These are phyloP conservation scores for Jamesozyma spencerorum DNA, from an alignment of 805 yeast genomes.

Conservation along the genomic window DNA sequence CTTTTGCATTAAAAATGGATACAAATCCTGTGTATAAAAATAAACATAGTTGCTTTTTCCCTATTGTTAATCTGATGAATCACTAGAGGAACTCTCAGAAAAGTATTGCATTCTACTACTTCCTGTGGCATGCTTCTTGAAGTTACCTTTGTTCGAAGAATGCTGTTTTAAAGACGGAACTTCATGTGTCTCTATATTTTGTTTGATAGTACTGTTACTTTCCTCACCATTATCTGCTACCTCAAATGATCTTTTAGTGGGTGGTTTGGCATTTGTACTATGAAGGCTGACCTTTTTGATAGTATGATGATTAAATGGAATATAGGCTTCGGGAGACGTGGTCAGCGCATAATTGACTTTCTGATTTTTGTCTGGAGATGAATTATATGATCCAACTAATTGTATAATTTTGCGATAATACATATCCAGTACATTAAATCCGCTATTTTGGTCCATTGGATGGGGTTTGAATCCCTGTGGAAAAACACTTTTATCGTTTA, in stretches of 20 bases:
- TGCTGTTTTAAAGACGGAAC: neutral
- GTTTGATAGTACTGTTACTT: neutral
- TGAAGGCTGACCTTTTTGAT: neutral
- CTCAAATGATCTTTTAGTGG: conserved; percentile 4
- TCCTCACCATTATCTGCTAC: neutral
- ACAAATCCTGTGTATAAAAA: no score
- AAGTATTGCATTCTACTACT: neutral
- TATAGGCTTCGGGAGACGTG: neutral
- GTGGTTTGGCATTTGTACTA: neutral
- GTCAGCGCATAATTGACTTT: conserved; percentile 17
- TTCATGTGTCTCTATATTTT: neutral
- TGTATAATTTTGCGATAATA: conserved; percentile 43
- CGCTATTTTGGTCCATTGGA: conserved; percentile 17
- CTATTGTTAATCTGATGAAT: neutral
- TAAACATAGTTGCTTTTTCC: no score
- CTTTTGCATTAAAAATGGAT: no score
- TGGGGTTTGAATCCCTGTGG: conserved; percentile 2
- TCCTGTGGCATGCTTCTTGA: conserved; percentile 4
- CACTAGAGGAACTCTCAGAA: neutral
- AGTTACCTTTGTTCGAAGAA: neutral
- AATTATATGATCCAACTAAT: conserved; percentile 36
- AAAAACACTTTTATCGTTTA: conserved; percentile 1
- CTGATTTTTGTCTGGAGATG: conserved; percentile 22
- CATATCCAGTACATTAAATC: conserved; percentile 36
- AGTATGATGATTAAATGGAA: neutral